Evolutionary conservation across 768 basidiomycete genomes (phyloP).

Genomic region (Leccinum ochraceum): DNA sequence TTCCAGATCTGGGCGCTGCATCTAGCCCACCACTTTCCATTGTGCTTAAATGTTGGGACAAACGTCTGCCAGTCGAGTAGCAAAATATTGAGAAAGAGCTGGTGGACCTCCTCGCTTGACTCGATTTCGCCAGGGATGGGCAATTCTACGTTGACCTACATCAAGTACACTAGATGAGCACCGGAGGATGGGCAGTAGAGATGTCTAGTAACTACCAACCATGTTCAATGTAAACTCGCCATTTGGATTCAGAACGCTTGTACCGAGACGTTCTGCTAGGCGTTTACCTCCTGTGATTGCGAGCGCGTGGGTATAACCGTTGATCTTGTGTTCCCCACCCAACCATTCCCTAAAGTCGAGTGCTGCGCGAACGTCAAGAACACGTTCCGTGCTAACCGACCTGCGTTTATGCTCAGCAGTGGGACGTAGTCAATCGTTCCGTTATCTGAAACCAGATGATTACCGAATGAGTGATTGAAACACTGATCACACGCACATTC

Average conservation of each 20-base stretch:
- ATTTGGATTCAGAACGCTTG: constrained; percentile 58
- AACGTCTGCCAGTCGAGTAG: constrained; percentile 25
- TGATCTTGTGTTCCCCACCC: constrained; percentile 76
- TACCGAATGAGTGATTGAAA: background rate
- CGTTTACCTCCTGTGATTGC: constrained; percentile 65
- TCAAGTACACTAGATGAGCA: background rate
- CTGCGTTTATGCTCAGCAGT: constrained; percentile 53
- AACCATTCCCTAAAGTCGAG: constrained; percentile 70
- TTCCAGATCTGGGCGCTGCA: constrained; percentile 36
- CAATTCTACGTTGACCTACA: constrained; percentile 43
- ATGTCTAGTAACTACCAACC: too few relatives aligned
- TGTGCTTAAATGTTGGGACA: constrained; percentile 22
- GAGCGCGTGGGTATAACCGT: constrained; percentile 65
- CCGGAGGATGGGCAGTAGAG: too few relatives aligned
- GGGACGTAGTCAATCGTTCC: constrained; percentile 60
- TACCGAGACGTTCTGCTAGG: constrained; percentile 62
- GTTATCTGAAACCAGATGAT: constrained; percentile 41
- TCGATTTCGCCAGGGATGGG: constrained; percentile 34
- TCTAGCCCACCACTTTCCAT: constrained; percentile 34
- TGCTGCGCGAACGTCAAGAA: constrained; percentile 40
- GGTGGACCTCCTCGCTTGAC: constrained; percentile 14
- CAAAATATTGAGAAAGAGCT: constrained; percentile 20
- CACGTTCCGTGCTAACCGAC: constrained; percentile 32
- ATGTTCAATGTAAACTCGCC: constrained; percentile 67
- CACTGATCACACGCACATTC: constrained; percentile 32